Evolutionary conservation across 768 basidiomycete species (phyloP).

Genomic region (Tephrocybe sp.): DNA sequence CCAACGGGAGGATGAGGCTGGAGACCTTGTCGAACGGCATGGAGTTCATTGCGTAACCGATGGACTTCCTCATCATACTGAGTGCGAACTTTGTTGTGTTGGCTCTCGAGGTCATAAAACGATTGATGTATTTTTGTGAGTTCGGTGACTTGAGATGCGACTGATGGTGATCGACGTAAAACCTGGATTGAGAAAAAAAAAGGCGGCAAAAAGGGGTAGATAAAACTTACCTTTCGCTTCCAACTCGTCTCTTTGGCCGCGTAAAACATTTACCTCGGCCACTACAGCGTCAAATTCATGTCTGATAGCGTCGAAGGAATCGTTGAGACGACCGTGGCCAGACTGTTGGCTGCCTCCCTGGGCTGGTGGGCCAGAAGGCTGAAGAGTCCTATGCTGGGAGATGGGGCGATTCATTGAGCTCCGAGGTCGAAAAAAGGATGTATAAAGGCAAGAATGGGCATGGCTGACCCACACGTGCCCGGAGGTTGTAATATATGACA

Average conservation of each 20-base stretch:
- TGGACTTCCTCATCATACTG: conserved; percentile 19
- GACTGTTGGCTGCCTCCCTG: conserved; percentile 40
- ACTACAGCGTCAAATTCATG: conserved; percentile 82
- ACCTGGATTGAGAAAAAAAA: too few species aligned
- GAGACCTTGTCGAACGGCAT: conserved; percentile 19
- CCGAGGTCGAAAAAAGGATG: conserved; percentile 12
- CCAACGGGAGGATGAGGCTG: conserved; percentile 23
- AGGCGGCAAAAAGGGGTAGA: neutral
- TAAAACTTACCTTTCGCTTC: conserved; percentile 76
- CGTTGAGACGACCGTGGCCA: conserved; percentile 56
- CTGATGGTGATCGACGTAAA: conserved; percentile 9
- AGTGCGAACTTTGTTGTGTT: conserved; percentile 18
- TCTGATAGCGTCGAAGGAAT: conserved; percentile 78
- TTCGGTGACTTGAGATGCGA: conserved; percentile 12
- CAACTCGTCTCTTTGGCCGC: conserved; percentile 84
- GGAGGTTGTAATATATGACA: conserved; percentile 19
- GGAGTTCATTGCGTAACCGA: conserved; percentile 14
- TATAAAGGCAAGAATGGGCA: conserved; percentile 12
- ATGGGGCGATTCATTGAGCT: conserved; percentile 20
- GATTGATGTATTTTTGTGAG: conserved; percentile 18
- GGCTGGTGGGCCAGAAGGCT: conserved; percentile 49
- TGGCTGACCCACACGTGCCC: conserved; percentile 22
- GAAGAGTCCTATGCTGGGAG: conserved; percentile 54
- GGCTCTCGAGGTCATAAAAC: conserved; percentile 17
- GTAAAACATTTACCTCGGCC: conserved; percentile 63